These are phyloP conservation scores for Tritrichomonas foetus DNA, from an alignment of 208 protist genomes.

Conservation along the genomic window DNA sequence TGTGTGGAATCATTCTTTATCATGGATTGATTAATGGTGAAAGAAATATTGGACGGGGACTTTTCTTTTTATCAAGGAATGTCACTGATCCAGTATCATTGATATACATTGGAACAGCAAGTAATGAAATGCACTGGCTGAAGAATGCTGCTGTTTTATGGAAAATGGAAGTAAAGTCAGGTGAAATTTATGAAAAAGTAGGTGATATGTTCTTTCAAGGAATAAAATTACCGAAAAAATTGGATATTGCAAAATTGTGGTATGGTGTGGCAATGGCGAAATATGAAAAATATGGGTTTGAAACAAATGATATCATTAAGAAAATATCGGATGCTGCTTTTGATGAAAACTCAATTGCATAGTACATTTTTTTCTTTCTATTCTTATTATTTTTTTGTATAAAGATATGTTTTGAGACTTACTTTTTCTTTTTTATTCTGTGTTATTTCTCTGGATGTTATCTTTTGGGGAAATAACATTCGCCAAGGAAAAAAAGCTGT, in stretches of 20 bases:
- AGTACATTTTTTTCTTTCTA: too few relatives aligned
- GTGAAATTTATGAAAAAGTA: neutral
- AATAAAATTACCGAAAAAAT: neutral
- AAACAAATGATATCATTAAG: neutral
- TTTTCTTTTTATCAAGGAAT: neutral
- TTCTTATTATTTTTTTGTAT: too few relatives aligned
- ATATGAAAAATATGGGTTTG: slow-evolving; percentile 20
- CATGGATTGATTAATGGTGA: neutral
- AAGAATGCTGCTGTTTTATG: neutral
- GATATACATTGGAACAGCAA: neutral
- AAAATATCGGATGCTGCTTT: neutral
- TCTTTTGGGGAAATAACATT: too few relatives aligned
- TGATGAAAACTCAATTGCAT: too few relatives aligned
- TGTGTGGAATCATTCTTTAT: neutral
- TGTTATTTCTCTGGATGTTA: too few relatives aligned
- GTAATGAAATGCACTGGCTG: neutral
- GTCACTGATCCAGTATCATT: neutral
- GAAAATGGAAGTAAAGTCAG: neutral
- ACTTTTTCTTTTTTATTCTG: too few relatives aligned
- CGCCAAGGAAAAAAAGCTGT: too few relatives aligned
- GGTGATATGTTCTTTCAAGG: neutral
- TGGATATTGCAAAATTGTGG: neutral
- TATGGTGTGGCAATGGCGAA: neutral
- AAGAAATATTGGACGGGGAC: neutral
- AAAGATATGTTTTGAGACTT: too few relatives aligned